Conservation (phyloP, 192 early-diverging fungal genomes). For the Coemansia sp. region DNA sequence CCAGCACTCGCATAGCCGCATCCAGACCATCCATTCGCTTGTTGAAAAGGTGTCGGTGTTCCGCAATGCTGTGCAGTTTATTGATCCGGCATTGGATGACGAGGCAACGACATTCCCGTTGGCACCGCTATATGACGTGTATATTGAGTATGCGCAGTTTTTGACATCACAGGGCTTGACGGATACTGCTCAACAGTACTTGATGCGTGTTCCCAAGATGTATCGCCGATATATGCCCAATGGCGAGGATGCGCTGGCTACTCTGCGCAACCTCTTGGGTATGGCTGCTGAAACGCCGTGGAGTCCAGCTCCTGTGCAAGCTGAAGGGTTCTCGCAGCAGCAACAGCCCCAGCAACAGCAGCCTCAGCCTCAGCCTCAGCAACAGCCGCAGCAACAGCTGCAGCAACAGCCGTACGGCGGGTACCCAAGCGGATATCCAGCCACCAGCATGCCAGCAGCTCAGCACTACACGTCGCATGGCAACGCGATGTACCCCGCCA, state of each 20-base stretch:
- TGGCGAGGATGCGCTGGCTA: constrained; percentile 54
- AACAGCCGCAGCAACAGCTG: constrained; percentile 10
- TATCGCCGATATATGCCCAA: constrained; percentile 45
- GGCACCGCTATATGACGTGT: constrained; percentile 76
- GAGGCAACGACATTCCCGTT: constrained; percentile 43
- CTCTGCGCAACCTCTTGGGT: constrained; percentile 73
- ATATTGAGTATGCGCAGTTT: constrained; percentile 81
- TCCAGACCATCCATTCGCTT: constrained; percentile 65
- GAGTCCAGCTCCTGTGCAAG: constrained; percentile 26
- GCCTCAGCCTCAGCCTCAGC: constrained; percentile 12
- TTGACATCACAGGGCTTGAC: constrained; percentile 75
- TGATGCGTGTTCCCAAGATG: constrained; percentile 71
- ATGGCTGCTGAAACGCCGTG: constrained; percentile 28
- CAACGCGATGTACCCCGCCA: not conserved
- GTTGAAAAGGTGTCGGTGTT: constrained; percentile 93
- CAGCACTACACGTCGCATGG: constrained; percentile 21
- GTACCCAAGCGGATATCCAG: constrained; percentile 6
- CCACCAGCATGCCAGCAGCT: constrained; percentile 27
- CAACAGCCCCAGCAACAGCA: constrained; percentile 21
- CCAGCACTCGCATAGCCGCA: constrained; percentile 56
- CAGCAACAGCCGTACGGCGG: constrained; percentile 6
- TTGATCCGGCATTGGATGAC: constrained; percentile 64
- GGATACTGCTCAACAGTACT: constrained; percentile 69
- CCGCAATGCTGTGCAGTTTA: constrained; percentile 86
- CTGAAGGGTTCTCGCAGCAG: constrained; percentile 18